phyloP scores from a whole-genome alignment of 495 filamentous ascomycete species.

The Hypoxylon rickii region DNA sequence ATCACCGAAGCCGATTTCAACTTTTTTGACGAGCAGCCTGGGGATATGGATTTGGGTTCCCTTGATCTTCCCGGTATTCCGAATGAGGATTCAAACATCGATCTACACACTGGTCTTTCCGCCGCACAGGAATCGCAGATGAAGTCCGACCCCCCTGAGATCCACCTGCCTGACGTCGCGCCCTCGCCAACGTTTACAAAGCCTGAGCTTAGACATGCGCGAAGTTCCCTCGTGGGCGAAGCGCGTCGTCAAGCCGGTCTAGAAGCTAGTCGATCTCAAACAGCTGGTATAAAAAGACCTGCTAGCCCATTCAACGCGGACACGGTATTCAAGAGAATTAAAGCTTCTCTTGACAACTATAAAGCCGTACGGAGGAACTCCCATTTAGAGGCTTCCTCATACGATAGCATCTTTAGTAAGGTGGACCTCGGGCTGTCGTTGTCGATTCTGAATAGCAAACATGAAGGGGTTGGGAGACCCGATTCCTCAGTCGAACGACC shows the following conservation, averaged over 20 bases:
- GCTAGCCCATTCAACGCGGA: slow-evolving; percentile 56
- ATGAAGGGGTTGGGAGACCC: slow-evolving; percentile 54
- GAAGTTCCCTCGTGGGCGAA: slow-evolving; percentile 46
- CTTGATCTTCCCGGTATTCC: slow-evolving; percentile 37
- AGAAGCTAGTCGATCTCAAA: slow-evolving; percentile 32
- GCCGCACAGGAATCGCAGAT: slow-evolving; percentile 19
- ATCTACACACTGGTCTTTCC: slow-evolving; percentile 10
- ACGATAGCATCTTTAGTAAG: slow-evolving; percentile 52
- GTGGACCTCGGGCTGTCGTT: slow-evolving; percentile 55
- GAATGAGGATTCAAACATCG: slow-evolving; percentile 20
- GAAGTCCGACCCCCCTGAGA: slow-evolving; percentile 16
- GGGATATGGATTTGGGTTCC: slow-evolving; percentile 44
- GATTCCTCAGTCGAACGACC: slow-evolving; percentile 41
- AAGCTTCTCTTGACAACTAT: slow-evolving; percentile 41
- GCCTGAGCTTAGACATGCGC: slow-evolving; percentile 53
- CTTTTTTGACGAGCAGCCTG: slow-evolving; percentile 72
- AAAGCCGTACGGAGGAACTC: slow-evolving; percentile 31
- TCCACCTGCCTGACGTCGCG: slow-evolving; percentile 26
- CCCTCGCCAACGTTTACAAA: slow-evolving; percentile 47
- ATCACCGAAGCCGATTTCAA: slow-evolving; percentile 90
- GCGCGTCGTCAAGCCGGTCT: slow-evolving; percentile 31
- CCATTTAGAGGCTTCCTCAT: slow-evolving; percentile 14
- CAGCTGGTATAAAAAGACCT: slow-evolving; percentile 44
- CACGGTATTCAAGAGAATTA: slow-evolving; percentile 57
- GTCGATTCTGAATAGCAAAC: slow-evolving; percentile 54